Evolutionary conservation across 2,329 filamentous ascomycete species (phyloP).

Genomic region (Rhinocladiella similis): DNA sequence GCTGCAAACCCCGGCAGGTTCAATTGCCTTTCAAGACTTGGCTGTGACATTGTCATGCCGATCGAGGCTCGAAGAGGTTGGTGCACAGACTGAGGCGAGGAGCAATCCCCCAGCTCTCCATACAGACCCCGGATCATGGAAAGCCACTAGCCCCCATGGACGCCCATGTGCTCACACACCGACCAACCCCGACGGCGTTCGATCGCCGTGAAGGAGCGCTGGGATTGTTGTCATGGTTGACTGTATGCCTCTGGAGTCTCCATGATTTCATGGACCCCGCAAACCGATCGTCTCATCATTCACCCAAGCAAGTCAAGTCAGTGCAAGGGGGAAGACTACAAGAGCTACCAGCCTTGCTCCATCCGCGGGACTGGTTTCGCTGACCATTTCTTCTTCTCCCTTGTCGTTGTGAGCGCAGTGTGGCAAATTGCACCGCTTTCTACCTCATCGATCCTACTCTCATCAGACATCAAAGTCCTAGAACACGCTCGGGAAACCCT

Average conservation of each 20-base stretch:
- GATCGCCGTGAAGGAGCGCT: not conserved
- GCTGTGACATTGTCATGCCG: constrained; percentile 2
- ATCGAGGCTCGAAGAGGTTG: not conserved
- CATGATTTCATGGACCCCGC: constrained; percentile 4
- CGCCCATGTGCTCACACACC: not conserved
- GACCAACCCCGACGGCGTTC: not conserved
- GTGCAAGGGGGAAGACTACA: not conserved
- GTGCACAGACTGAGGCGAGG: not conserved
- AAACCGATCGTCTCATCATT: not conserved
- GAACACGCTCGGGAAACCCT: no score
- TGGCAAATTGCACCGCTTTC: not conserved
- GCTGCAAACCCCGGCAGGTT: not conserved
- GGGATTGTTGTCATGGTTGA: not conserved
- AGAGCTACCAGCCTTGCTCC: not conserved
- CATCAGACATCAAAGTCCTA: no score
- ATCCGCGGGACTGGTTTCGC: not conserved
- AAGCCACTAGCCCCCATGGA: not conserved
- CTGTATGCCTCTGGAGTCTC: not conserved
- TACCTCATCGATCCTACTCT: not conserved
- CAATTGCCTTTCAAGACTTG: not conserved
- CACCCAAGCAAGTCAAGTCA: not conserved
- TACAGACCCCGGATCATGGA: not conserved
- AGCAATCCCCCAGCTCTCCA: constrained; percentile 1
- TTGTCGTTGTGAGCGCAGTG: not conserved
- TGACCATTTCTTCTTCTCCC: not conserved